A percentile compares a stretch with the other conserved stretches of the same genome.
Evolutionary conservation across 2,329 filamentous ascomycete species (phyloP).

Genomic region (Penicillium psychrosexuale): DNA sequence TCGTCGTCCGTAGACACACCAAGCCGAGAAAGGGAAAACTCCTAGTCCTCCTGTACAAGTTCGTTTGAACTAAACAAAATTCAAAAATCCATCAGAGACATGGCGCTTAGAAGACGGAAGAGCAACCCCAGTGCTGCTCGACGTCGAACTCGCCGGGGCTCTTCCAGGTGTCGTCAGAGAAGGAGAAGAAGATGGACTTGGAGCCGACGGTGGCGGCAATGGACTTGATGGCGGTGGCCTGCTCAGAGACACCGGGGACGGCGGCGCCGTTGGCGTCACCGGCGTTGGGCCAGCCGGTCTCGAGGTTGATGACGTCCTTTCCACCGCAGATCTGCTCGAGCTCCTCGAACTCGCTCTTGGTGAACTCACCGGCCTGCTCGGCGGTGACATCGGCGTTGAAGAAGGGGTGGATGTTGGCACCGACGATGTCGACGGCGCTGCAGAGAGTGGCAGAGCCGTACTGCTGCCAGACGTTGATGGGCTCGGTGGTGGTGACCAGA

Average conservation of each 20-base stretch:
- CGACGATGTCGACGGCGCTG: slow-evolving; percentile 70
- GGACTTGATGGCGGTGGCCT: slow-evolving; percentile 67
- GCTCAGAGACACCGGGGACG: slow-evolving; percentile 63
- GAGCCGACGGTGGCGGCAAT: slow-evolving; percentile 66
- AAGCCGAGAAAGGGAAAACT: slow-evolving; percentile 18
- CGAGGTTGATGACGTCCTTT: slow-evolving; percentile 75
- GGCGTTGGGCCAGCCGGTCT: slow-evolving; percentile 81
- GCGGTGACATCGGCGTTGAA: slow-evolving; percentile 73
- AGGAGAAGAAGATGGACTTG: slow-evolving; percentile 78
- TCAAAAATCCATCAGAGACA: slow-evolving; percentile 8
- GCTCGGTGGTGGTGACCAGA: slow-evolving; percentile 79
- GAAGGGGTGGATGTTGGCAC: slow-evolving; percentile 89
- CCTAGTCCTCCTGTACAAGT: slow-evolving; percentile 27
- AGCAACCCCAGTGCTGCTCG: slow-evolving; percentile 77
- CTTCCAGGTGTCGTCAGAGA: slow-evolving; percentile 81
- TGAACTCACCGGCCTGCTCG: slow-evolving; percentile 69
- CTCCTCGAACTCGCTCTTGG: slow-evolving; percentile 67
- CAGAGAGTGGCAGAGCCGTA: slow-evolving; percentile 60
- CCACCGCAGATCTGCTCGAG: slow-evolving; percentile 68
- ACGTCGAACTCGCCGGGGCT: slow-evolving; percentile 62
- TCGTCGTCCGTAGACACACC: not conserved
- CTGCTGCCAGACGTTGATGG: slow-evolving; percentile 70
- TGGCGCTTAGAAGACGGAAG: slow-evolving; percentile 48
- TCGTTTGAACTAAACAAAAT: slow-evolving; percentile 18
- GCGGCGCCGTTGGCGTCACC: slow-evolving; percentile 71